These are phyloP conservation scores for Rozella allomycis DNA, from an alignment of 371 early-diverging fungal genomes.

Conservation along the genomic window DNA sequence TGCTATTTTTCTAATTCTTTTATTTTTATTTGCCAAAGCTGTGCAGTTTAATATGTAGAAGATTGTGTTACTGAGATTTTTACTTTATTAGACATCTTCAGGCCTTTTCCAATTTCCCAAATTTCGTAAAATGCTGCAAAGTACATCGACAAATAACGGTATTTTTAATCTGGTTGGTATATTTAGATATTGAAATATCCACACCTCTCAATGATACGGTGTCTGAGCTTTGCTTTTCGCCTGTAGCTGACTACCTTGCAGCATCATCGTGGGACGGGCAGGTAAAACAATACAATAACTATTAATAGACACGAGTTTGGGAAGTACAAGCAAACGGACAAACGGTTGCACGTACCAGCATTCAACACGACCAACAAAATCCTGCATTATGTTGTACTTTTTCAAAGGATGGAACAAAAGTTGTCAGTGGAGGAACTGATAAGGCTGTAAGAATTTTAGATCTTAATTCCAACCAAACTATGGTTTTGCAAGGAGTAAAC, in stretches of 20 bases:
- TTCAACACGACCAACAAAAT: slow-evolving; percentile 54
- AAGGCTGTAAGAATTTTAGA: slow-evolving; percentile 58
- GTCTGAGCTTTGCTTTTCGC: slow-evolving; percentile 50
- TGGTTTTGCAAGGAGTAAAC: too few relatives aligned
- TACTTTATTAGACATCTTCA: too few relatives aligned
- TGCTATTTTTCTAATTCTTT: too few relatives aligned
- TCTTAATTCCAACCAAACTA: slow-evolving; percentile 44
- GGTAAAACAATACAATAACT: slow-evolving; percentile 16
- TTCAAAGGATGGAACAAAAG: slow-evolving; percentile 55
- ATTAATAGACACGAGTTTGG: slow-evolving; percentile 58
- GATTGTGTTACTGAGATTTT: too few relatives aligned
- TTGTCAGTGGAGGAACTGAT: slow-evolving; percentile 68
- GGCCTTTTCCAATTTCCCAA: too few relatives aligned
- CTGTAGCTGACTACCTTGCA: slow-evolving; percentile 56
- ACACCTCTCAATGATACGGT: slow-evolving; percentile 60
- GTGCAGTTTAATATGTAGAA: too few relatives aligned
- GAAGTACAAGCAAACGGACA: slow-evolving; percentile 51
- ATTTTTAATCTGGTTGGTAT: too few relatives aligned
- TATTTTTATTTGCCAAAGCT: too few relatives aligned
- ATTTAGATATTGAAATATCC: slow-evolving; percentile 26
- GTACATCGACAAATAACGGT: too few relatives aligned
- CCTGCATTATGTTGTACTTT: slow-evolving; percentile 50
- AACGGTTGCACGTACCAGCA: slow-evolving; percentile 50
- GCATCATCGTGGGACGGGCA: slow-evolving; percentile 81
- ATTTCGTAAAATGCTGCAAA: too few relatives aligned